Base-by-base conservation (phyloP, 345 rosid species). In the Isatis tinctoria region DNA sequence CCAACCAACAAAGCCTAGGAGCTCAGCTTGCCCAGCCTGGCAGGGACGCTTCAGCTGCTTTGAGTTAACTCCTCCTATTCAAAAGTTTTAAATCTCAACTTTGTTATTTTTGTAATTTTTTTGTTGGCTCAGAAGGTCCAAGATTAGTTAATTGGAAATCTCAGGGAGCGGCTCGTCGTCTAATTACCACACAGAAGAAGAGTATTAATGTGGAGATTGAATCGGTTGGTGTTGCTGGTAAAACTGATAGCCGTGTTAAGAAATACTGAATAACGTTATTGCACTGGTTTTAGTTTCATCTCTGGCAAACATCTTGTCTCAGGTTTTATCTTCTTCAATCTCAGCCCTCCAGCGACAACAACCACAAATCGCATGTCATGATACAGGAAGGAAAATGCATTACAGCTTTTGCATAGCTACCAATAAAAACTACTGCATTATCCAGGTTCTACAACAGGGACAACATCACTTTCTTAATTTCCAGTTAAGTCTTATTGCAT, bases 11-110 rank as follows among this genome's bases (percentile, higher is more conserved):
- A 75, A 95, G 98, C 75, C 86, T 96, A 28, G 99, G 99, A 45
- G 56, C 88, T 67, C 96, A 92, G 78, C 96, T 96, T 69, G 98
- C 99, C 0, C 98, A 92, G 85, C 97, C 90, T 72, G 83, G 99
- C 64, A 86, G 97, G 75, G 99, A 96, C 85, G 99, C 99, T 73
- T 96, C 99, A 67, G 99, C 98, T 69, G 99, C 99, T 65, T 97
- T 96, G 78, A 90, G 92, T 85, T 45, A 44, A 61, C 47, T 74
- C 4, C 32, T 70, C 32, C 2, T 54, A 10, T 18, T 35, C 49
- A 48, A 27, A 14, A 10, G 4, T 10, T 57, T 76, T 5, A 18
- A 3, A 13, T 47, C 30, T 57, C 54, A 3, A 17, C 4, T 63
- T 18, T 40, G 8, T 27, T 30, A 2, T 32, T 60, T 65, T 27